A percentile compares a stretch with the other conserved stretches of the same genome.
Conservation (phyloP, 495 filamentous ascomycete species). For the Massariosphaeria phaeospora region DNA sequence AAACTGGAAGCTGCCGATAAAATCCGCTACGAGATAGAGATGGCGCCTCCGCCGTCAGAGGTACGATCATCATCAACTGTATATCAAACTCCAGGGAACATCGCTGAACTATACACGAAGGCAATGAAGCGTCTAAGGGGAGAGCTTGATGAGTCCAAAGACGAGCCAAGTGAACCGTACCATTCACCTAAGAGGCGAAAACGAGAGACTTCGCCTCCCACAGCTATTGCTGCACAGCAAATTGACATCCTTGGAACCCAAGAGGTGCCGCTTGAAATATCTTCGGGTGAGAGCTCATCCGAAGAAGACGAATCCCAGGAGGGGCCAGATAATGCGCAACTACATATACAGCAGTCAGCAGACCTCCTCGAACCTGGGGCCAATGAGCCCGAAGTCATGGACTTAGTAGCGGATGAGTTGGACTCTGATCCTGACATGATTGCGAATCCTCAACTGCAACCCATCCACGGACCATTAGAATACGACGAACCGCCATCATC, state of each 20-base stretch:
- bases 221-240: not conserved
- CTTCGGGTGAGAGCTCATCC: constrained; percentile 11
- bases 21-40: constrained; percentile 11
- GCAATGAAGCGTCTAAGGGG: constrained; percentile 15
- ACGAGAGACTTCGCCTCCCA: not conserved
- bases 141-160: constrained; percentile 1
- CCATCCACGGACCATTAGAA: no score
- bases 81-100: constrained; percentile 1
- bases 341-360: no score
- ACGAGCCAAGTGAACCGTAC: not conserved
- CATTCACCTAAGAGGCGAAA: constrained; percentile 1
- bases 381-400: not conserved
- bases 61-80: constrained; percentile 7
- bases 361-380: not conserved
- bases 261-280: constrained; percentile 9
- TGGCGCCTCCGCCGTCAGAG: not conserved
- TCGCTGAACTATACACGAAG: constrained; percentile 6
- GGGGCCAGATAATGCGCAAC: not conserved
- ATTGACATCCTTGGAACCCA: not conserved
- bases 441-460: no score
- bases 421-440: no score
- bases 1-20: constrained; percentile 18
- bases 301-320: not conserved
- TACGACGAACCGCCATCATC: not conserved
- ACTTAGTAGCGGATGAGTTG: no score